Conservation (phyloP, 2,329 filamentous ascomycete genomes). For the Talaromyces sp. region DNA sequence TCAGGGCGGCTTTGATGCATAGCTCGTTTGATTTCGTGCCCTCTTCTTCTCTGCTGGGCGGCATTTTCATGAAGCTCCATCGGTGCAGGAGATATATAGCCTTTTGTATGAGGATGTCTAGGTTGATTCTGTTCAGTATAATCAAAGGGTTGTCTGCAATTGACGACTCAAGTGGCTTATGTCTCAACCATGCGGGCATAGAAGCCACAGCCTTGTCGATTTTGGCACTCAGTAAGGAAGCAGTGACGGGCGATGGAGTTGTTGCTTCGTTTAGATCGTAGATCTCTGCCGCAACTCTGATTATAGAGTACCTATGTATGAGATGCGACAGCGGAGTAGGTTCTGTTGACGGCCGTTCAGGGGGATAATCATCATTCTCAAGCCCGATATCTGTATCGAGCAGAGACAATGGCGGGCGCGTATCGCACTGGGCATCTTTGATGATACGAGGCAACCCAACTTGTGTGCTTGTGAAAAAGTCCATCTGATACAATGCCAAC, state of each 20-base stretch:
- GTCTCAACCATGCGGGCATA: conserved; percentile 13
- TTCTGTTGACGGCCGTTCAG: conserved; percentile 9
- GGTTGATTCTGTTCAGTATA: conserved; percentile 19
- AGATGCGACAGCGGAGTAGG: conserved; percentile 14
- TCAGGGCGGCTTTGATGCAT: conserved; percentile 45
- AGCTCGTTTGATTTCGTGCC: conserved; percentile 1
- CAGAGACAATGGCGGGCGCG: conserved; percentile 14
- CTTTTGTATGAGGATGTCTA: conserved; percentile 21
- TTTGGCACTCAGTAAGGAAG: conserved; percentile 13
- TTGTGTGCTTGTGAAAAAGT: conserved; percentile 24
- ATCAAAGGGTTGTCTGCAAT: conserved; percentile 16
- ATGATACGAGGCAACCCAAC: conserved; percentile 24
- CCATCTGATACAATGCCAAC: conserved; percentile 23
- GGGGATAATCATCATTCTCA: conserved; percentile 2
- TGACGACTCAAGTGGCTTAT: conserved; percentile 16
- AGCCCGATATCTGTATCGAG: conserved; percentile 3
- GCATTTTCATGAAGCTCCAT: conserved; percentile 19
- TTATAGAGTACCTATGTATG: conserved; percentile 16
- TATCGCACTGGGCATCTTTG: conserved; percentile 25
- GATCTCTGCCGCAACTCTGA: conserved; percentile 19
- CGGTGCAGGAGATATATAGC: conserved; percentile 21
- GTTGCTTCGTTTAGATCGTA: conserved; percentile 15
- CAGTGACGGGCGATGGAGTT: conserved; percentile 10
- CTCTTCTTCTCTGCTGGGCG: neutral
- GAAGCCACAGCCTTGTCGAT: conserved; percentile 14